Percentiles rank a stretch among this genome's conserved stretches.
phyloP scores from a whole-genome alignment of 2,329 filamentous ascomycete species.

The Chaetoscypha palmicola region DNA sequence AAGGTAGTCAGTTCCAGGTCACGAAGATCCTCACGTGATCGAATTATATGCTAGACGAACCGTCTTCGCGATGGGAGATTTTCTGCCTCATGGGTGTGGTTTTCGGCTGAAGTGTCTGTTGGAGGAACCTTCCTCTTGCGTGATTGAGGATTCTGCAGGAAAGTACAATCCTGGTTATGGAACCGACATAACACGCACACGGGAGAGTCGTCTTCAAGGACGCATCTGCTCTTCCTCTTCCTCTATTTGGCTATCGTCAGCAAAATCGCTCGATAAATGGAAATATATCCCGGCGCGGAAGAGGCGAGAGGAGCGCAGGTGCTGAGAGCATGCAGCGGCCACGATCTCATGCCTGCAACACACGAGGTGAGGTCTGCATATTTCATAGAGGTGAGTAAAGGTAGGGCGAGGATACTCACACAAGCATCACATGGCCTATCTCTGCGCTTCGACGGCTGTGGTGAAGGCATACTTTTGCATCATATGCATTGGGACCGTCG shows the following conservation, averaged over 20 bases:
- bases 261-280: no score
- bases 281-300: no score
- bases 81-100: constrained; percentile 21
- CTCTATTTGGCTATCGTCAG: constrained; percentile 14
- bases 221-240: constrained; percentile 45
- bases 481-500: no score
- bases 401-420: constrained; percentile 15
- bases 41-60: not conserved
- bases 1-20: no score
- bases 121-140: constrained; percentile 70
- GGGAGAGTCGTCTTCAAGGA: constrained; percentile 64
- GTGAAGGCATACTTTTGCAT: constrained; percentile 44
- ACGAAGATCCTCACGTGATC: no score
- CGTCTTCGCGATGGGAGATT: not conserved
- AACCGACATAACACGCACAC: constrained; percentile 70
- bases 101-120: constrained; percentile 34
- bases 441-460: constrained; percentile 67
- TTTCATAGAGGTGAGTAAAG: not conserved
- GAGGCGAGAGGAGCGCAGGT: no score
- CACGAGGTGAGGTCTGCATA: not conserved
- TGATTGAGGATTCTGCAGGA: constrained; percentile 65
- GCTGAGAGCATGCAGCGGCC: no score
- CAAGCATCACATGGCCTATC: constrained; percentile 59
- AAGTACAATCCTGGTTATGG: constrained; percentile 69
- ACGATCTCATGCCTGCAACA: not conserved